These are phyloP conservation scores for Carallia brachiata DNA, from an alignment of 345 rosid genomes.

Conservation along the genomic window DNA sequence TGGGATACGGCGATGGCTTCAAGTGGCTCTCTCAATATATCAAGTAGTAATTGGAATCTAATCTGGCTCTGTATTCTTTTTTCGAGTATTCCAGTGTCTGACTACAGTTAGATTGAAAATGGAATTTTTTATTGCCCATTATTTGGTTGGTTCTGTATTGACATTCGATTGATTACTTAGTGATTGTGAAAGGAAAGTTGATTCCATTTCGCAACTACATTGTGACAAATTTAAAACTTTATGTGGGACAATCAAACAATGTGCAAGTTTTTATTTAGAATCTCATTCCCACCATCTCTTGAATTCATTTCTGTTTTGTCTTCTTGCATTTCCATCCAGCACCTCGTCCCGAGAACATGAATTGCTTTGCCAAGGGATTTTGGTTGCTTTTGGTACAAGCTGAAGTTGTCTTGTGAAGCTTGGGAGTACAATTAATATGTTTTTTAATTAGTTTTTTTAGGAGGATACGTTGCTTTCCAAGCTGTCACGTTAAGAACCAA, in stretches of 20 bases:
- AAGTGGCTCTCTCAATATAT: conserved; percentile 65
- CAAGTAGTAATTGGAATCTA: conserved; percentile 36
- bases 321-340: too few relatives aligned
- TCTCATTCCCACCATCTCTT: neutral
- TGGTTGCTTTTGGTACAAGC: too few relatives aligned
- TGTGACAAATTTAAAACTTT: neutral
- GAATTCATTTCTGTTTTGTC: too few relatives aligned
- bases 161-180: conserved; percentile 9
- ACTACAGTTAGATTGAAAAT: conserved; percentile 17
- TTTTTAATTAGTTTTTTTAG: too few relatives aligned
- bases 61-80: conserved; percentile 18
- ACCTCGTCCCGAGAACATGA: too few relatives aligned
- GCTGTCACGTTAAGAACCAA: too few relatives aligned
- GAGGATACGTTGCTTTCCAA: too few relatives aligned
- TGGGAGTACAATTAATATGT: too few relatives aligned
- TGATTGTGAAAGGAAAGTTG: conserved; percentile 9
- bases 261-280: neutral
- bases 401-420: too few relatives aligned
- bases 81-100: conserved; percentile 8
- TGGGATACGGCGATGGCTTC: conserved; percentile 69
- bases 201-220: neutral
- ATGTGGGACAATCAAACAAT: neutral
- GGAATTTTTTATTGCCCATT: conserved; percentile 19
- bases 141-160: conserved; percentile 4
- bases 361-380: too few relatives aligned